Conservation (phyloP, 2,329 filamentous ascomycete genomes). For the Nemania sp. region DNA sequence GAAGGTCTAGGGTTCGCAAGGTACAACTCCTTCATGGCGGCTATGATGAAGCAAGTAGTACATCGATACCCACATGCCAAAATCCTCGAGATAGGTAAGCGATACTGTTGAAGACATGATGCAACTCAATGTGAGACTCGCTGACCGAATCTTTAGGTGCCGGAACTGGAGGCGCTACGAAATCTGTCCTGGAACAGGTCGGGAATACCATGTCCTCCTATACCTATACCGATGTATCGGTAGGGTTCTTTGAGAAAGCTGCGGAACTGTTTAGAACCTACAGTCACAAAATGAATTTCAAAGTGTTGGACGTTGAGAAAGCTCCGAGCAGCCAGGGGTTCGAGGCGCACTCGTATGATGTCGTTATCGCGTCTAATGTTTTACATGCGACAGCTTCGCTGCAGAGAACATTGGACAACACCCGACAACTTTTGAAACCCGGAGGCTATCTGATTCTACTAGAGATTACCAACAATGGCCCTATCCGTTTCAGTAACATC, state of each 20-base stretch:
- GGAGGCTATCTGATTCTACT: conserved; percentile 43
- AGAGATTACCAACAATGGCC: conserved; percentile 9
- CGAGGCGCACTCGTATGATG: conserved; percentile 33
- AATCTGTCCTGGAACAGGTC: conserved; percentile 39
- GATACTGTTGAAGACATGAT: too few species aligned
- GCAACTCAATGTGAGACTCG: too few species aligned
- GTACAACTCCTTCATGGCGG: conserved; percentile 29
- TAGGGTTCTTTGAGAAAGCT: conserved; percentile 43
- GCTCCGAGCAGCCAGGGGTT: conserved; percentile 39
- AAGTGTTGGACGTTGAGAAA: conserved; percentile 38
- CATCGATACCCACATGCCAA: conserved; percentile 38
- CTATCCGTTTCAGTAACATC: neutral
- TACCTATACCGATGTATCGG: conserved; percentile 49
- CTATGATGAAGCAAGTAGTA: conserved; percentile 40
- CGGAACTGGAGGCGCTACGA: conserved; percentile 47
- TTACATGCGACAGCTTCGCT: conserved; percentile 36
- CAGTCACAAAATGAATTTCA: conserved; percentile 39
- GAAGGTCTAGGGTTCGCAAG: conserved; percentile 19
- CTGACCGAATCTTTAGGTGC: conserved; percentile 36
- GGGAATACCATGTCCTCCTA: conserved; percentile 42
- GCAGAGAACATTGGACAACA: conserved; percentile 32
- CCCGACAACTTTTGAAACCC: conserved; percentile 40
- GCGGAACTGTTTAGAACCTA: conserved; percentile 35
- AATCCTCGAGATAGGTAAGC: conserved; percentile 39
- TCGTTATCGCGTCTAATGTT: conserved; percentile 41